Percentiles rank a stretch among this genome's conserved stretches.
These are phyloP conservation scores for Cinnamomum micranthum DNA, from an alignment of 164 flowering plant genomes.

Conservation along the genomic window DNA sequence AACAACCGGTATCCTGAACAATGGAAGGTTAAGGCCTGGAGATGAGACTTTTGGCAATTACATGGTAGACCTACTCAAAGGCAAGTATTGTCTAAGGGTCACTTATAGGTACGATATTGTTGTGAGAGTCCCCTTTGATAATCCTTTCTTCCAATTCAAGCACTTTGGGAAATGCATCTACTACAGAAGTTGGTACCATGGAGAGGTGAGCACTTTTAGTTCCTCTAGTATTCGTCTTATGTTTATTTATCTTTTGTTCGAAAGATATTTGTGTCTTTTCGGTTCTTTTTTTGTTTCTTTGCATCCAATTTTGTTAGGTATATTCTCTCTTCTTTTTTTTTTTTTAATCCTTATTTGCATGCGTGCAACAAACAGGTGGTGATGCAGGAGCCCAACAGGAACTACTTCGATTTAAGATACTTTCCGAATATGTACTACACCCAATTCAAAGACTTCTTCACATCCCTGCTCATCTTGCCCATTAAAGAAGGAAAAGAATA, in stretches of 20 bases:
- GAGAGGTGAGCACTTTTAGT: conserved; percentile 29
- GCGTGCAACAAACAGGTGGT: conserved; percentile 23
- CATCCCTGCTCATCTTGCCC: background rate
- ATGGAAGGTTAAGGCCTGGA: conserved; percentile 59
- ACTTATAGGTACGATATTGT: conserved; percentile 42
- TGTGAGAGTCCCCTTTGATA: conserved; percentile 42
- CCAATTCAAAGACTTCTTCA: conserved; percentile 19
- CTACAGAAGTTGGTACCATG: conserved; percentile 33
- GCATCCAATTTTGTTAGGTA: background rate
- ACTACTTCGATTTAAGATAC: conserved; percentile 33
- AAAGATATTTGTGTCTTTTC: too few species aligned
- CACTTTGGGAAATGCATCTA: conserved; percentile 51
- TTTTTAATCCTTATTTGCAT: too few species aligned
- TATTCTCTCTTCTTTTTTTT: too few species aligned
- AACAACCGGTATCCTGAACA: conserved; percentile 41
- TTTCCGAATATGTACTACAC: conserved; percentile 21
- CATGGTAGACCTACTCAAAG: conserved; percentile 26
- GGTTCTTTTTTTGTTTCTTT: background rate
- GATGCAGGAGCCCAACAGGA: conserved; percentile 50
- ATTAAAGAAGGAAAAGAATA: conserved; percentile 14
- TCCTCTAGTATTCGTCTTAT: background rate
- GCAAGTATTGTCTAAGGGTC: conserved; percentile 36
- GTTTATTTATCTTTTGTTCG: background rate
- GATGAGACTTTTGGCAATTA: conserved; percentile 30
- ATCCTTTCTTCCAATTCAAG: conserved; percentile 27